A percentile compares a stretch with the other conserved stretches of the same genome.
Conservation (phyloP, 2,329 filamentous ascomycete species). For the Rachicladosporium sp. region DNA sequence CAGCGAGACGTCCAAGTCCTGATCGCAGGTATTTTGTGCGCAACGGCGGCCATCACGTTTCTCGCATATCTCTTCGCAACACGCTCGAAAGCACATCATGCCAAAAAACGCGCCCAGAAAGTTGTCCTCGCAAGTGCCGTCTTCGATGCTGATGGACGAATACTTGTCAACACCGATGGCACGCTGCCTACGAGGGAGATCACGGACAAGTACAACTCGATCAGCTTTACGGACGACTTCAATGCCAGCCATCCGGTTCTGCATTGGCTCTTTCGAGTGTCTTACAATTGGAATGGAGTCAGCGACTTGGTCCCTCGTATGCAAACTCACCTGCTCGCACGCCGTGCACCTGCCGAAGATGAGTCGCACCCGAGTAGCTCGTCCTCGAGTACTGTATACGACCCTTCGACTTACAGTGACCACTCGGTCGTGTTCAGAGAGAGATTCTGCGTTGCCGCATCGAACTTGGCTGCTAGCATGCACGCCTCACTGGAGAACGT, state of each 20-base stretch:
- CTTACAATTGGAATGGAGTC: slow-evolving; percentile 62
- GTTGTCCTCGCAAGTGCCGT: slow-evolving; percentile 47
- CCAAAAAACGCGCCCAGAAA: slow-evolving; percentile 38
- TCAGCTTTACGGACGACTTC: slow-evolving; percentile 60
- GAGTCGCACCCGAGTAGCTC: slow-evolving; percentile 16
- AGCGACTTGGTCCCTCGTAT: slow-evolving; percentile 58
- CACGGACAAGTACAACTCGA: slow-evolving; percentile 58
- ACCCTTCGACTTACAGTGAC: slow-evolving; percentile 49
- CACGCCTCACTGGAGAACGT: slow-evolving; percentile 21
- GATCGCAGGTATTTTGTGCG: slow-evolving; percentile 53
- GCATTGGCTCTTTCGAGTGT: slow-evolving; percentile 76
- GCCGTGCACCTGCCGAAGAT: slow-evolving; percentile 22
- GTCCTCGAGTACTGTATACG: slow-evolving; percentile 26
- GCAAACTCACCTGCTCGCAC: slow-evolving; percentile 52
- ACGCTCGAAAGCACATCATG: slow-evolving; percentile 23
- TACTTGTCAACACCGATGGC: slow-evolving; percentile 59
- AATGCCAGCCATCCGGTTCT: slow-evolving; percentile 66
- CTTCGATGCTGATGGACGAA: slow-evolving; percentile 53
- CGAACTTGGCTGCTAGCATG: slow-evolving; percentile 57
- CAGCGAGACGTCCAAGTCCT: slow-evolving; percentile 53
- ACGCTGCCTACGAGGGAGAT: slow-evolving; percentile 62
- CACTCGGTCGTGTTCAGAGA: slow-evolving; percentile 72
- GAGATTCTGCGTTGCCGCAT: slow-evolving; percentile 68
- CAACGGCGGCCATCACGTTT: slow-evolving; percentile 26
- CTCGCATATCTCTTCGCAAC: slow-evolving; percentile 26